phyloP scores from a whole-genome alignment of 495 filamentous ascomycete species.

The Acidiella bohemica region DNA sequence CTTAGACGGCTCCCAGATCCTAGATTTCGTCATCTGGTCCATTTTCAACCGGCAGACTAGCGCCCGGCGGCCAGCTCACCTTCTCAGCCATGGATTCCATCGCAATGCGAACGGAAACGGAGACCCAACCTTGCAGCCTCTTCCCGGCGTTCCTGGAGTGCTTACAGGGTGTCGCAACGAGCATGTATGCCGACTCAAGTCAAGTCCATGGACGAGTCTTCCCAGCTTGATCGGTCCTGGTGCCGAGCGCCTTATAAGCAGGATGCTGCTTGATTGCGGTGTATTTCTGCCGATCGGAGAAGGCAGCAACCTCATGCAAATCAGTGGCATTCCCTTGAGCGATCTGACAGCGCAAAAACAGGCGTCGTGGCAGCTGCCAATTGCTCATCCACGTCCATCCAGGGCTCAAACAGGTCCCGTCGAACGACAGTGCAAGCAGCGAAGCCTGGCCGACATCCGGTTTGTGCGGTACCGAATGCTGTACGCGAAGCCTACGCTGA shows the following conservation, averaged over 20 bases:
- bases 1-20: slow-evolving; percentile 40
- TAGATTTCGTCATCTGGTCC: slow-evolving; percentile 69
- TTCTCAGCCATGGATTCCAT: slow-evolving; percentile 68
- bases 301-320: slow-evolving; percentile 55
- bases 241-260: slow-evolving; percentile 71
- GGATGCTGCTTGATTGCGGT: slow-evolving; percentile 63
- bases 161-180: no score
- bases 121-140: slow-evolving; percentile 23
- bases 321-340: slow-evolving; percentile 44
- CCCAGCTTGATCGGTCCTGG: slow-evolving; percentile 57
- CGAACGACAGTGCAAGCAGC: no score
- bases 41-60: slow-evolving; percentile 47
- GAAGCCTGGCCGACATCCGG: slow-evolving; percentile 33
- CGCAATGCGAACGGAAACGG: slow-evolving; percentile 19
- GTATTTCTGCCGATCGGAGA: slow-evolving; percentile 55
- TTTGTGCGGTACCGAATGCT: slow-evolving; percentile 80
- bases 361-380: no score
- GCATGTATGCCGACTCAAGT: slow-evolving; percentile 52
- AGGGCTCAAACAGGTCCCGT: no score
- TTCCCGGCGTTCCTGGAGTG: slow-evolving; percentile 40
- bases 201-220: slow-evolving; percentile 56
- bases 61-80: slow-evolving; percentile 47
- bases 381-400: no score
- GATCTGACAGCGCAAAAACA: slow-evolving; percentile 8
- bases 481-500: slow-evolving; percentile 61